Percentiles rank a stretch among this genome's conserved stretches.
Conservation (phyloP, 805 yeast species). For the Pichia ethanolica region DNA sequence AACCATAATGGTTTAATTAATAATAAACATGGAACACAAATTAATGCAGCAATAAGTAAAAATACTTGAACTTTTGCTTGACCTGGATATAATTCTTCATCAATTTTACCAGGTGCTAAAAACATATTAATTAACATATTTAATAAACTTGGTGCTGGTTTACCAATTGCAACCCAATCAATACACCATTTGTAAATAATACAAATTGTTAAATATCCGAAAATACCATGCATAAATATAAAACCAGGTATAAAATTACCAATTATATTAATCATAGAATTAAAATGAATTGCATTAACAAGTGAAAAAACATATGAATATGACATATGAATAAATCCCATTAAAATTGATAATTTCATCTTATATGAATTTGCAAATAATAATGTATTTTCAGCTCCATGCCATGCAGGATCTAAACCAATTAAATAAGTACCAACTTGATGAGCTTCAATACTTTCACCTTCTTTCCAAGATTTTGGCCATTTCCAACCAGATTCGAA, state of each 20-base stretch:
- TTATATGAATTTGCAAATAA: conserved; percentile 67
- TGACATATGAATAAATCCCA: conserved; percentile 72
- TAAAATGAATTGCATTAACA: conserved; percentile 52
- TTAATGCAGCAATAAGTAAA: conserved; percentile 48
- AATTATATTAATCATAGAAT: conserved; percentile 54
- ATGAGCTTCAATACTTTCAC: conserved; percentile 41
- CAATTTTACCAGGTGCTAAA: conserved; percentile 62
- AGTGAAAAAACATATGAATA: conserved; percentile 64
- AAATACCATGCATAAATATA: conserved; percentile 67
- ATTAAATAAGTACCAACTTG: conserved; percentile 47
- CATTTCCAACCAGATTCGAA: conserved; percentile 67
- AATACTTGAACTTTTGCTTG: conserved; percentile 56
- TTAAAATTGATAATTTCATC: conserved; percentile 67
- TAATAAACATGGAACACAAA: conserved; percentile 71
- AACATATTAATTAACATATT: conserved; percentile 75
- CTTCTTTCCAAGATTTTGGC: conserved; percentile 45
- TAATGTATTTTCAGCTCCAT: conserved; percentile 67
- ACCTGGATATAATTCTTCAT: conserved; percentile 57
- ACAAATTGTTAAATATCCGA: conserved; percentile 61
- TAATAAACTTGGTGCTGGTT: conserved; percentile 64
- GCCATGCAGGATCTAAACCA: conserved; percentile 73
- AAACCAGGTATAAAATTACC: conserved; percentile 73
- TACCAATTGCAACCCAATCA: conserved; percentile 57
- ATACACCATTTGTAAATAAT: conserved; percentile 69
- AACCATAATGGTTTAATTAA: conserved; percentile 53